Base-by-base conservation (phyloP, 805 yeast species). In the Candida pseudofarinosa region DNA sequence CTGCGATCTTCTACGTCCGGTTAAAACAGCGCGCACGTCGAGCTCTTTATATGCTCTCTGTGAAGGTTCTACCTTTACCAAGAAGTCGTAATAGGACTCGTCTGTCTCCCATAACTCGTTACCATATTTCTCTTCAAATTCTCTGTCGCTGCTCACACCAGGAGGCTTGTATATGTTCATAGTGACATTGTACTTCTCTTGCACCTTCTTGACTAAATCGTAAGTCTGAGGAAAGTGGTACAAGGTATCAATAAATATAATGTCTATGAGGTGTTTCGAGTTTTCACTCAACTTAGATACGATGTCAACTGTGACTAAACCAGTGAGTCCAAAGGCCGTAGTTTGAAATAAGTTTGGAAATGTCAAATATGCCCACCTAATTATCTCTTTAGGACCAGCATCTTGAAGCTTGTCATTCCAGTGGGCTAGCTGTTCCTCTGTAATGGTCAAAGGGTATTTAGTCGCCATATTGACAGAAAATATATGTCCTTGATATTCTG, bases 181-280 rank as follows among this genome's bases (percentile, higher is more conserved):
- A 19, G 69, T 70, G 2, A 80, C 75, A 19, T 50, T 41, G 59
- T 91, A 91, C 46, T 70, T 75, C 13, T 55, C 49, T 53, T 77
- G 67, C 33, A 91, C 75, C 10, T 65, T 69, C 1, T 77, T 72
- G 3, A 90, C 83, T 33, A 91, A 73, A 3, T 83, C 88, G 35
- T 83, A 66, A 1, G 98, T 91, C 62, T 91, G 98, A n/a, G 91
- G 89, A 72, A 91, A 91, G 62, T 91, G 97, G 57, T 90, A 87
- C 48, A 91, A 68, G 0, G 98, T 91, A 59, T 91, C 97, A 38
- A 90, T 73, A 60, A 91, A 91, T 2, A 91, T 83, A 43, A 90
- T 69, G 42, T 89, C 95, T 4, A 86, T 70, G 0, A 82, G 75
- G 35, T 65, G 61, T 19, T 44, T 37, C 3, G 28, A 28, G 4